These are phyloP conservation scores for Cutaneotrichosporon daszewskae DNA, from an alignment of 1,284 basidiomycete species.

Conservation along the genomic window DNA sequence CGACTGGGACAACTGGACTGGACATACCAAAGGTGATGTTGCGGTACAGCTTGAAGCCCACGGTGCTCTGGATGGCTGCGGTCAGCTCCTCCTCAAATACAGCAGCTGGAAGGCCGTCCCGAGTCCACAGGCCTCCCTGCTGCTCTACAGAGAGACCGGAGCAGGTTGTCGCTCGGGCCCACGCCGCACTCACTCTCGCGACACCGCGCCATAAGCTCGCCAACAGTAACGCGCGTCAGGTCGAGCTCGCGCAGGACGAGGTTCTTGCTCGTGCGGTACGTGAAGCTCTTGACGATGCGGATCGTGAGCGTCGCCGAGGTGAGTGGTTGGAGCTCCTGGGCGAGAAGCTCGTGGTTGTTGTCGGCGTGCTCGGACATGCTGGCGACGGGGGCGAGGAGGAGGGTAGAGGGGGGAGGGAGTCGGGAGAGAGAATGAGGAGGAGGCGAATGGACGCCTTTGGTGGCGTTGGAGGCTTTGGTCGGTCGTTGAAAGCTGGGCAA, in stretches of 20 bases:
- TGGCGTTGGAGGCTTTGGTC: too few relatives aligned
- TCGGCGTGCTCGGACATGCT: too few relatives aligned
- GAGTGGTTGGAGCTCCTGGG: slow-evolving; percentile 28
- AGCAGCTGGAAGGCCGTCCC: too few relatives aligned
- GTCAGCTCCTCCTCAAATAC: too few relatives aligned
- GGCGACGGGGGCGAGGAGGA: too few relatives aligned
- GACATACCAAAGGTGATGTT: slow-evolving; percentile 59
- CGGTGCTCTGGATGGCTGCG: slow-evolving; percentile 62
- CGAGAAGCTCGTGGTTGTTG: slow-evolving; percentile 22
- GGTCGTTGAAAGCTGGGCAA: too few relatives aligned
- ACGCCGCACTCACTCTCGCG: slow-evolving; percentile 53
- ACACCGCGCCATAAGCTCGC: slow-evolving; percentile 64
- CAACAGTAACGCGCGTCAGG: slow-evolving; percentile 69
- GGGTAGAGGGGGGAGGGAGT: too few relatives aligned
- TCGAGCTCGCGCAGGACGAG: slow-evolving; percentile 79
- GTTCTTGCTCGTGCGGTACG: slow-evolving; percentile 81
- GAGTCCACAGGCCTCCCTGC: too few relatives aligned
- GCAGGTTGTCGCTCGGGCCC: too few relatives aligned
- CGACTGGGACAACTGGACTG: slow-evolving; percentile 26
- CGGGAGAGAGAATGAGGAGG: too few relatives aligned
- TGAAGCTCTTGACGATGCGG: slow-evolving; percentile 91
- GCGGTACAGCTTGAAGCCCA: slow-evolving; percentile 82
- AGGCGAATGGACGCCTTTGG: too few relatives aligned
- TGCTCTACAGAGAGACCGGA: too few relatives aligned
- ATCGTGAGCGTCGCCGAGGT: slow-evolving; percentile 50